Conservation (phyloP, 805 yeast species). For the Myxozyma mucilagina region DNA sequence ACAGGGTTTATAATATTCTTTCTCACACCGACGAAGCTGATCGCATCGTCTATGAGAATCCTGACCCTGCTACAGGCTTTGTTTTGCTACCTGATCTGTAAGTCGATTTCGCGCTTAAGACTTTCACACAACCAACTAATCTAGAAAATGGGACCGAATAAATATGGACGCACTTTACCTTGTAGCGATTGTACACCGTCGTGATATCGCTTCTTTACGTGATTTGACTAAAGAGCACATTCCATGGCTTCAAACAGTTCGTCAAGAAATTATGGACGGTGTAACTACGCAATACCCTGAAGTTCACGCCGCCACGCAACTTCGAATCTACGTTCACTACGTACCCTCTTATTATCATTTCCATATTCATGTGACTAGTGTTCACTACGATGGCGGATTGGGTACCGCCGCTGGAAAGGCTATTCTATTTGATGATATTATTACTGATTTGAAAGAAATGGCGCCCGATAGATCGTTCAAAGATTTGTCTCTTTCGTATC, state of each 20-base stretch:
- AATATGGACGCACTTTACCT: constrained; percentile 71
- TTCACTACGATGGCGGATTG: constrained; percentile 62
- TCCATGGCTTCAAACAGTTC: constrained; percentile 55
- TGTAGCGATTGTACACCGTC: constrained; percentile 70
- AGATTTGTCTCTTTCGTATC: constrained; percentile 60
- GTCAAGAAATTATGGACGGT: constrained; percentile 48
- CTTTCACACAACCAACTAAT: neutral
- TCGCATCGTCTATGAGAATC: constrained; percentile 67
- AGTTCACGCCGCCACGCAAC: constrained; percentile 50
- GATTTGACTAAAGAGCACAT: constrained; percentile 66
- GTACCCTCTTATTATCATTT: constrained; percentile 96
- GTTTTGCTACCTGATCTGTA: constrained; percentile 85
- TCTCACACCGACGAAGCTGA: constrained; percentile 83
- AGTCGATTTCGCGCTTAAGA: constrained; percentile 1
- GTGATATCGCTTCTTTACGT: constrained; percentile 69
- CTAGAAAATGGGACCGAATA: constrained; percentile 78
- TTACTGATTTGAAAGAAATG: constrained; percentile 62
- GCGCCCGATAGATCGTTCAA: constrained; percentile 57
- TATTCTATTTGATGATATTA: constrained; percentile 72
- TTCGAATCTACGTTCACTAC: constrained; percentile 80
- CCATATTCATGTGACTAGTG: constrained; percentile 85
- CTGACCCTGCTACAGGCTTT: constrained; percentile 56
- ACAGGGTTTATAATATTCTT: constrained; percentile 69
- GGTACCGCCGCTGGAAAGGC: constrained; percentile 82
- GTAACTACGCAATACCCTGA: constrained; percentile 51